These are phyloP conservation scores for Nosema muscidifuracis DNA, from an alignment of 371 early-diverging fungal species.

Conservation along the genomic window DNA sequence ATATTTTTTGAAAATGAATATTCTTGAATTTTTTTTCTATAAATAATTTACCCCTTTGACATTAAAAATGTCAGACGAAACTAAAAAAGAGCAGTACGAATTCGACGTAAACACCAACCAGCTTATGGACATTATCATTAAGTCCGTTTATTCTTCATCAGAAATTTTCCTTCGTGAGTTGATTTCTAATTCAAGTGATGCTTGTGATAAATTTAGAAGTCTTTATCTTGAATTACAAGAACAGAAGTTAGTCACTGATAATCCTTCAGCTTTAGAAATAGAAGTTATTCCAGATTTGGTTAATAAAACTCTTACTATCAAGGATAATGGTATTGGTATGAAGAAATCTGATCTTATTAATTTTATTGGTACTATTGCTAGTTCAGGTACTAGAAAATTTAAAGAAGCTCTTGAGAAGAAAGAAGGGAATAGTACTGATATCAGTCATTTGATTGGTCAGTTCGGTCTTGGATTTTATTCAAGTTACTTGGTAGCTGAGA, in stretches of 20 bases:
- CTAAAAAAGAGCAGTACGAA: constrained; percentile 46
- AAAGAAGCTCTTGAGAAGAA: constrained; percentile 74
- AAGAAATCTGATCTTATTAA: constrained; percentile 85
- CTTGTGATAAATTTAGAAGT: constrained; percentile 81
- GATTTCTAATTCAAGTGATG: constrained; percentile 86
- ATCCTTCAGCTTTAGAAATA: constrained; percentile 71
- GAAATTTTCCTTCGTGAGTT: constrained; percentile 86
- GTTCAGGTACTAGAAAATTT: constrained; percentile 84
- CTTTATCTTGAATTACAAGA: constrained; percentile 68
- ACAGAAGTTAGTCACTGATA: constrained; percentile 71
- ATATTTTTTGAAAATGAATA: too few species aligned
- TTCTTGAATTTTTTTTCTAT: constrained; percentile 16
- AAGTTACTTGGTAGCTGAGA: constrained; percentile 84
- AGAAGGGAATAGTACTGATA: constrained; percentile 61
- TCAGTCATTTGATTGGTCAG: constrained; percentile 86
- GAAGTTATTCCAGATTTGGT: constrained; percentile 72
- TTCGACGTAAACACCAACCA: constrained; percentile 61
- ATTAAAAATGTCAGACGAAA: not conserved
- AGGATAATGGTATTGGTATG: constrained; percentile 92
- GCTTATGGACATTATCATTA: constrained; percentile 81
- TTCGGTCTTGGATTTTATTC: constrained; percentile 98
- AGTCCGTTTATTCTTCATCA: constrained; percentile 78
- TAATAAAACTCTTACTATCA: constrained; percentile 68
- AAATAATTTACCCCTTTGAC: not conserved
- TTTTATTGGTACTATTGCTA: constrained; percentile 88